Evolutionary conservation across 2,329 filamentous ascomycete species (phyloP).

Genomic region (Colletotrichum eleusines): DNA sequence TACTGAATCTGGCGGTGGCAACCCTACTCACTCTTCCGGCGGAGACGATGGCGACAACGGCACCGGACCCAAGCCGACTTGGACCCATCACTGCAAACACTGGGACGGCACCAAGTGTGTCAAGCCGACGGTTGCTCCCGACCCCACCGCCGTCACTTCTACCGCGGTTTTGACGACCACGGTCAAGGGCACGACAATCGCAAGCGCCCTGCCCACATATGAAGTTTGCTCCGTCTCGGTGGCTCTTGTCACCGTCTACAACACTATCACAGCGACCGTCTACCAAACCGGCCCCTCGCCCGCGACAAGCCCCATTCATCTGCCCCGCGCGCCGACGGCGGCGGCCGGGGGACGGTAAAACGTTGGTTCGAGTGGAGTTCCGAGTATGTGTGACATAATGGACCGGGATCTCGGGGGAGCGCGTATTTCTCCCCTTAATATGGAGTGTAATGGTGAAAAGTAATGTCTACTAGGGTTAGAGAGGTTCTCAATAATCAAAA

Average conservation of each 20-base stretch:
- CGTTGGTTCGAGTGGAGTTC: not conserved
- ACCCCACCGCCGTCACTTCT: not conserved
- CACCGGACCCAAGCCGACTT: constrained; percentile 18
- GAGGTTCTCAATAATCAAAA: not conserved
- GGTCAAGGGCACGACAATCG: constrained; percentile 27
- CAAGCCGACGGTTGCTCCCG: constrained; percentile 19
- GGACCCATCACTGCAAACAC: constrained; percentile 42
- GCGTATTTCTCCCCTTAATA: not conserved
- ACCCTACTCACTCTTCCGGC: constrained; percentile 14
- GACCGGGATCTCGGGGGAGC: not conserved
- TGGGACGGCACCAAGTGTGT: constrained; percentile 42
- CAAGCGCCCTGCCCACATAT: constrained; percentile 33
- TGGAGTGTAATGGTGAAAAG: constrained; percentile 26
- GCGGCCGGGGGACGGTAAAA: not conserved
- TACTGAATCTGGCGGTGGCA: not conserved
- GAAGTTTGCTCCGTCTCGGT: constrained; percentile 48
- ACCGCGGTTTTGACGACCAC: constrained; percentile 1
- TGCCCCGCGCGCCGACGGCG: constrained; percentile 26
- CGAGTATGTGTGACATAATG: not conserved
- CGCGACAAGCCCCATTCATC: constrained; percentile 11
- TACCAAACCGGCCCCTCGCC: constrained; percentile 14
- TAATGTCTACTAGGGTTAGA: constrained; percentile 30
- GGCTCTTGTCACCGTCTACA: constrained; percentile 52
- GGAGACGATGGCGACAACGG: not conserved
- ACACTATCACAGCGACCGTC: constrained; percentile 52